Evolutionary conservation across 2,329 filamentous ascomycete genomes (phyloP).

Genomic region (Eurotiales sp.): DNA sequence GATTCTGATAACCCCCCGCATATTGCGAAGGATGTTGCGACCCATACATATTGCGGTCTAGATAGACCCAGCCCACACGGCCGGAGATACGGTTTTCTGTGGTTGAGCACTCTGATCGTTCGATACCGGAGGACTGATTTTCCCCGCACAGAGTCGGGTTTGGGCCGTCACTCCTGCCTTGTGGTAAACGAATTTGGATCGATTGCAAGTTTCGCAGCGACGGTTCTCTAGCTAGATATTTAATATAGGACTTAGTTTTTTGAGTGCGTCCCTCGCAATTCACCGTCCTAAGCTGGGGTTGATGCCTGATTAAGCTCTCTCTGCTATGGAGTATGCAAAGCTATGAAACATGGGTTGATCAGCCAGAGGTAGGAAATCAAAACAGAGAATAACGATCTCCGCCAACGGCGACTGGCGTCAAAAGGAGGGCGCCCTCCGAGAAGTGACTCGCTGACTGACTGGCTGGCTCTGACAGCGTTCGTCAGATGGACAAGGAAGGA

Average conservation of each 20-base stretch:
- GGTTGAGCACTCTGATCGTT: neutral
- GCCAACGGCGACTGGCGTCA: neutral
- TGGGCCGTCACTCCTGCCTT: too few species aligned
- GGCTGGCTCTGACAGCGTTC: neutral
- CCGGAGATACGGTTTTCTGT: neutral
- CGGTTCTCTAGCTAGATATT: neutral
- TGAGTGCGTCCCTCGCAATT: neutral
- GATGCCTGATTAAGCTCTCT: slow-evolving; percentile 3
- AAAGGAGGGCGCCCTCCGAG: neutral
- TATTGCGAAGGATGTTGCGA: slow-evolving; percentile 26
- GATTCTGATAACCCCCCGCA: slow-evolving; percentile 18
- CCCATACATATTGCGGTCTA: slow-evolving; percentile 30
- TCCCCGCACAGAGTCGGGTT: neutral
- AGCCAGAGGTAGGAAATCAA: neutral
- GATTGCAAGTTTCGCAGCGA: too few species aligned
- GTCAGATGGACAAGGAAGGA: neutral
- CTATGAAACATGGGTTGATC: neutral
- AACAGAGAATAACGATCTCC: neutral
- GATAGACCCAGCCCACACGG: neutral
- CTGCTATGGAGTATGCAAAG: too few species aligned
- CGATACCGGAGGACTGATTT: neutral
- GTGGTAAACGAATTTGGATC: too few species aligned
- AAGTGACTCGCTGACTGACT: neutral
- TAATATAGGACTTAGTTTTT: neutral
- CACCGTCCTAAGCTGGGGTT: neutral